Percentiles rank a stretch among this genome's conserved stretches.
These are phyloP conservation scores for Chimonanthus salicifolius DNA, from an alignment of 164 flowering plant species.

Conservation along the genomic window DNA sequence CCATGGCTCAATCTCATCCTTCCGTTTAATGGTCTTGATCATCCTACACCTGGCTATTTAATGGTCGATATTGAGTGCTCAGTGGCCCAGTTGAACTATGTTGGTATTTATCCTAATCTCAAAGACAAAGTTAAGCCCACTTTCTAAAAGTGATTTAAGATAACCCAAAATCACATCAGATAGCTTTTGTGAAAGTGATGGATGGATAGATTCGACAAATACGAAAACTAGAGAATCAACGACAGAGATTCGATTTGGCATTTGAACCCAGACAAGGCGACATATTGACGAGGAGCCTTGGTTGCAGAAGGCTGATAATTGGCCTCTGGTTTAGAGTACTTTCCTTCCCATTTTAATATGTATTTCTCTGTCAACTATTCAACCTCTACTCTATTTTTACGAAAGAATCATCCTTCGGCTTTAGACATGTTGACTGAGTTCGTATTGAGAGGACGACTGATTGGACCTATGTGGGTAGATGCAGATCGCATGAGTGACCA, in stretches of 20 bases:
- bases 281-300: background rate
- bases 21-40: background rate
- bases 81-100: background rate
- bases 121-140: background rate
- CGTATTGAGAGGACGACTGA: too few relatives aligned
- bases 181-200: constrained; percentile 9
- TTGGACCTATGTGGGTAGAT: too few relatives aligned
- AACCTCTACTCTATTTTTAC: too few relatives aligned
- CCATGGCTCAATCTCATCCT: background rate
- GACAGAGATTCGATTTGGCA: background rate
- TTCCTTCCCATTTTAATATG: background rate
- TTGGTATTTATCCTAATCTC: background rate
- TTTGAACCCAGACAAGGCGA: background rate
- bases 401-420: too few relatives aligned
- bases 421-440: too few relatives aligned
- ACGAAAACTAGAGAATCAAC: background rate
- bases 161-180: constrained; percentile 4
- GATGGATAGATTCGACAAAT: constrained; percentile 6
- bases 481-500: too few relatives aligned
- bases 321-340: background rate
- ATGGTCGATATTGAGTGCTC: background rate
- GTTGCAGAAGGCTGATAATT: background rate
- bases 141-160: background rate
- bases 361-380: background rate
- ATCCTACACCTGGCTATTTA: background rate